These are phyloP conservation scores for Calonectria pseudoreteaudii DNA, from an alignment of 2,329 filamentous ascomycete genomes.

Conservation along the genomic window DNA sequence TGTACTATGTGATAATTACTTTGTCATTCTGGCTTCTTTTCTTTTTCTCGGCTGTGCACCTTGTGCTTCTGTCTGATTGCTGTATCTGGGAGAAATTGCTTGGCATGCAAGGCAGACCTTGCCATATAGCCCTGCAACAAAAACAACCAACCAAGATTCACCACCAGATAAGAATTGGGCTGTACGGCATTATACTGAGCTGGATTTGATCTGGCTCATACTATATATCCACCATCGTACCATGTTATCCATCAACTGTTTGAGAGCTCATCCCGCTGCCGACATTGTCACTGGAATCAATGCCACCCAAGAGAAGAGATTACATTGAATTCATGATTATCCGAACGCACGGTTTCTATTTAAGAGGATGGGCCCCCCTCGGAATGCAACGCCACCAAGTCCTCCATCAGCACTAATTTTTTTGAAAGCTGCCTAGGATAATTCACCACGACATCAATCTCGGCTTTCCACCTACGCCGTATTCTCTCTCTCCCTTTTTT, in stretches of 20 bases:
- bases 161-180: not conserved
- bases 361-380: not conserved
- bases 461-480: not conserved
- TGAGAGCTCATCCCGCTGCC: not conserved
- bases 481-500: not conserved
- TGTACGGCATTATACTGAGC: not conserved
- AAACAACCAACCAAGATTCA: not conserved
- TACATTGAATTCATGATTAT: not conserved
- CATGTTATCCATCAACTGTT: not conserved
- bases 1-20: constrained; percentile 6
- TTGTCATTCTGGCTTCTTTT: not conserved
- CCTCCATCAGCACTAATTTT: not conserved
- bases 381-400: not conserved
- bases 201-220: not conserved
- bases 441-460: not conserved
- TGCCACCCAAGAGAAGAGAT: not conserved
- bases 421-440: not conserved
- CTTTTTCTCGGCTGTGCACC: not conserved
- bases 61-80: not conserved
- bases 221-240: not conserved
- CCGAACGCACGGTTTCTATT: not conserved
- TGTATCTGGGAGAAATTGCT: not conserved
- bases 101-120: not conserved
- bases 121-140: not conserved
- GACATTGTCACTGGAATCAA: not conserved